Conservation (phyloP, 495 filamentous ascomycete genomes). For the Talaromyces ruber region DNA sequence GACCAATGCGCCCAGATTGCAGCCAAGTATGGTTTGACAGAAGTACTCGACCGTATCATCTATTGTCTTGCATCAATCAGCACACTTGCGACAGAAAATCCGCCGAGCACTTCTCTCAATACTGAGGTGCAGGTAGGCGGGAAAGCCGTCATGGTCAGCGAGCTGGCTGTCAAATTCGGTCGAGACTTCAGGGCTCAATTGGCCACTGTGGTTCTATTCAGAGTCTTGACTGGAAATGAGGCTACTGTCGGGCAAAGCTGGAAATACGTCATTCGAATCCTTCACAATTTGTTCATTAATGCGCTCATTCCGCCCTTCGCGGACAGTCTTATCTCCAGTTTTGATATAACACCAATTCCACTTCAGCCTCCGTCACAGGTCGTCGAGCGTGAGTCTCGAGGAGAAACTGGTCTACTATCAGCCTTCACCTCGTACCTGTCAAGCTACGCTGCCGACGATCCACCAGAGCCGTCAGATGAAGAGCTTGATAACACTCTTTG, state of each 20-base stretch:
- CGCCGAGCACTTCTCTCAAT: conserved; percentile 81
- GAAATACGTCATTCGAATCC: conserved; percentile 80
- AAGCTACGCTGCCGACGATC: conserved; percentile 97
- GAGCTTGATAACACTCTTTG: conserved; percentile 92
- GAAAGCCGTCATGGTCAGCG: conserved; percentile 97
- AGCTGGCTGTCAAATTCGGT: conserved; percentile 94
- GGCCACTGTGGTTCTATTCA: conserved; percentile 88
- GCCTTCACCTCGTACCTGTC: conserved; percentile 93
- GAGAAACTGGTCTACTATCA: conserved; percentile 79
- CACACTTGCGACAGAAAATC: conserved; percentile 63
- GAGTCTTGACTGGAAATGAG: conserved; percentile 80
- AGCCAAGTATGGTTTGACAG: conserved; percentile 71
- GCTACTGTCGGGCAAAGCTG: conserved; percentile 67
- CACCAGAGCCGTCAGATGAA: conserved; percentile 93
- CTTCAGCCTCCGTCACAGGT: conserved; percentile 87
- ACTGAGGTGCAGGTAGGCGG: conserved; percentile 90
- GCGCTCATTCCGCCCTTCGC: conserved; percentile 85
- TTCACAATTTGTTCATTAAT: conserved; percentile 94
- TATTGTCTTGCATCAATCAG: conserved; percentile 85
- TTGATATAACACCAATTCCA: conserved; percentile 78
- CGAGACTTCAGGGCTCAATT: conserved; percentile 88
- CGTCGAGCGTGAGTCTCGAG: conserved; percentile 76
- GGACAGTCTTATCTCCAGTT: conserved; percentile 53
- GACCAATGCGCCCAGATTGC: conserved; percentile 94
- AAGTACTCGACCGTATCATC: conserved; percentile 85